phyloP scores from a whole-genome alignment of 1,284 basidiomycete species.

The Exobasidium rhododendri region DNA sequence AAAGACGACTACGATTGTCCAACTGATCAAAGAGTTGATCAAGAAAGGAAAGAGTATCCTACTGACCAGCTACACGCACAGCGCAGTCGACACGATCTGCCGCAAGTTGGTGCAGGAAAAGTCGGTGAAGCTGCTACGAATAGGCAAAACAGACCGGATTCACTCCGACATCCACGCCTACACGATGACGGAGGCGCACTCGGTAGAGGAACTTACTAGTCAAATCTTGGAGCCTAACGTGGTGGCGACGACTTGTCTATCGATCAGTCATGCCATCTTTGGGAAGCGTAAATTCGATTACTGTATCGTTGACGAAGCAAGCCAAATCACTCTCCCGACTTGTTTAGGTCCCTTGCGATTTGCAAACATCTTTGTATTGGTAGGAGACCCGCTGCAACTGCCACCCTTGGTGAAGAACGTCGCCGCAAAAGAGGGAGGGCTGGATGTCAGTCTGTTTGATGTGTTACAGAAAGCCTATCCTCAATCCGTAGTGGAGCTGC shows the following conservation, averaged over 20 bases:
- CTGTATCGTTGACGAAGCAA: slow-evolving; percentile 97
- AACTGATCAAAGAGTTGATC: slow-evolving; percentile 77
- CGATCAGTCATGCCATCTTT: slow-evolving; percentile 85
- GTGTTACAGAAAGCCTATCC: slow-evolving; percentile 81
- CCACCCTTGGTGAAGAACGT: slow-evolving; percentile 77
- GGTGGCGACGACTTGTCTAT: slow-evolving; percentile 90
- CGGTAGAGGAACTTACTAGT: slow-evolving; percentile 59
- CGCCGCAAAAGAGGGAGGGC: slow-evolving; percentile 71
- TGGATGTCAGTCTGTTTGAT: slow-evolving; percentile 86
- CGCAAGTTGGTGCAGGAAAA: slow-evolving; percentile 63
- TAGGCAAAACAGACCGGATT: slow-evolving; percentile 90
- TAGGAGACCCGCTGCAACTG: slow-evolving; percentile 95
- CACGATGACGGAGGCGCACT: slow-evolving; percentile 55
- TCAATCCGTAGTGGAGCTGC: slow-evolving; percentile 74
- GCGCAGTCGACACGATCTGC: slow-evolving; percentile 92
- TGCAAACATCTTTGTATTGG: slow-evolving; percentile 85
- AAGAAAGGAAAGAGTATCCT: slow-evolving; percentile 79
- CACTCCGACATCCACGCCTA: slow-evolving; percentile 33
- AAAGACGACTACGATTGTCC: slow-evolving; percentile 91
- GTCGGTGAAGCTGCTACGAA: slow-evolving; percentile 63
- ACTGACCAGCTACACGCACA: slow-evolving; percentile 90
- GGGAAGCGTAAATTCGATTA: slow-evolving; percentile 78
- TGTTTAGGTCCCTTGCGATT: slow-evolving; percentile 88
- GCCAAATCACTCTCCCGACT: slow-evolving; percentile 92
- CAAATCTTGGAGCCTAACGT: slow-evolving; percentile 81